Conservation (phyloP, 257 asterid species). For the Mitragyna speciosa region DNA sequence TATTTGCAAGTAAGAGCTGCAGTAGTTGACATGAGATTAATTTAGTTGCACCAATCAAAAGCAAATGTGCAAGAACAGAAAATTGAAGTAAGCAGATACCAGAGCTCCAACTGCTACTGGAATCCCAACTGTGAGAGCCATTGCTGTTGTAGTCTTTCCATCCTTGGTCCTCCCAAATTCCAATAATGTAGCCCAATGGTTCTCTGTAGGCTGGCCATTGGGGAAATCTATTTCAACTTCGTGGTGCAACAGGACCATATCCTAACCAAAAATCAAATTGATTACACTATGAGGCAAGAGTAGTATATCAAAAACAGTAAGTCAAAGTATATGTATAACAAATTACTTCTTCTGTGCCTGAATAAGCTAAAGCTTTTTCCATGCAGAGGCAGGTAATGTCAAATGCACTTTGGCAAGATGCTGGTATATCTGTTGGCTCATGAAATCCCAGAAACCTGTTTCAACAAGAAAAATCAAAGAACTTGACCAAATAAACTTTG, state of each 20-base stretch:
- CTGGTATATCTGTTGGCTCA: slow-evolving; percentile 63
- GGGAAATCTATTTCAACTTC: slow-evolving; percentile 83
- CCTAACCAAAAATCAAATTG: slow-evolving; percentile 39
- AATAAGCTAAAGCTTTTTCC: slow-evolving; percentile 78
- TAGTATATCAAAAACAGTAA: neutral
- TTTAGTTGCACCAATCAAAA: neutral
- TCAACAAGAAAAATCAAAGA: neutral
- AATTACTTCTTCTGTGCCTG: slow-evolving; percentile 64
- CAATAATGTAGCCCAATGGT: slow-evolving; percentile 67
- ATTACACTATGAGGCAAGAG: neutral
- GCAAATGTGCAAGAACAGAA: neutral
- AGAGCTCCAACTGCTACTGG: slow-evolving; percentile 95
- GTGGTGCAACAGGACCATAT: slow-evolving; percentile 91
- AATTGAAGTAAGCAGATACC: slow-evolving; percentile 44
- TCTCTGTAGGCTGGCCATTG: slow-evolving; percentile 51
- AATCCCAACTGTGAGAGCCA: slow-evolving; percentile 94
- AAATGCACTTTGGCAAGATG: slow-evolving; percentile 61
- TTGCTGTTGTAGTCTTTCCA: slow-evolving; percentile 60
- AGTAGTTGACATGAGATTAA: neutral
- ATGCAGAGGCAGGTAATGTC: slow-evolving; percentile 72
- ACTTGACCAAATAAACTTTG: neutral
- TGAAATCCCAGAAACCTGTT: slow-evolving; percentile 72
- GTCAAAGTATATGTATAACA: neutral
- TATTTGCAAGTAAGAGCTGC: slow-evolving; percentile 71
- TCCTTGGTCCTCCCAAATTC: slow-evolving; percentile 66